Base-by-base conservation (phyloP, 345 rosid species). In the Laguncularia racemosa region DNA sequence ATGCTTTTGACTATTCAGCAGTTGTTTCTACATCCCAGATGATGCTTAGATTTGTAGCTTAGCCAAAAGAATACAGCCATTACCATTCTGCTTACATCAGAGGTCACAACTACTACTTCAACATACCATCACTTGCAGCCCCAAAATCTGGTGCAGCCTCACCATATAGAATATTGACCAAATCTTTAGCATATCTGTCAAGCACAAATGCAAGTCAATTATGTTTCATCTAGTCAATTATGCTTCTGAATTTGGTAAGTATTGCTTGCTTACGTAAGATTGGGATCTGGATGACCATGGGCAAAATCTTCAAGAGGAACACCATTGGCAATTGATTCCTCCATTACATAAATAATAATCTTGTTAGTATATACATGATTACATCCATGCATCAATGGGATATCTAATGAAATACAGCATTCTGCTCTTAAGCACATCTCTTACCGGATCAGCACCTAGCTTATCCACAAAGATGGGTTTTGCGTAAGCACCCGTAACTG, bases 251-350 rank as follows among this genome's bases (percentile, higher is more conserved):
- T 43, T 40, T 57, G 38, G 46, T 33, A 63, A 20, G 44, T 13
- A 53, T 51, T 47, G 46, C 64, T 52, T 16, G 59, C 95, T 81
- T 78, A 89, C 88, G 89, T 84, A 56, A 93, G 95, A 73, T 93
- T 93, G 60, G 96, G 99, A 73, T 89, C 96, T 14, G 99, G 99
- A 80, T 89, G 97, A 59, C 99, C 96, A 71, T 81, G 97, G 45
- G 95, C 96, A 79, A 89, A 93, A 79, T 89, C 99, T 78, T 85
- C 96, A 28, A 81, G 70, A 58, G 98, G 96, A 56, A 83, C 86
- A 67, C 97, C 97, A 59, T 87, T 89, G 53, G 56, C 63, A 69
- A 92, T 84, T 52, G 96, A 89, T 68, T 83, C 96, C 99, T 89
- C 60, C 68, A 78, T 20, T 55, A 56, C 48, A 65, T 44, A 38